Base-by-base conservation (phyloP, 2,329 filamentous ascomycete species). In the Exophiala calicioides region DNA sequence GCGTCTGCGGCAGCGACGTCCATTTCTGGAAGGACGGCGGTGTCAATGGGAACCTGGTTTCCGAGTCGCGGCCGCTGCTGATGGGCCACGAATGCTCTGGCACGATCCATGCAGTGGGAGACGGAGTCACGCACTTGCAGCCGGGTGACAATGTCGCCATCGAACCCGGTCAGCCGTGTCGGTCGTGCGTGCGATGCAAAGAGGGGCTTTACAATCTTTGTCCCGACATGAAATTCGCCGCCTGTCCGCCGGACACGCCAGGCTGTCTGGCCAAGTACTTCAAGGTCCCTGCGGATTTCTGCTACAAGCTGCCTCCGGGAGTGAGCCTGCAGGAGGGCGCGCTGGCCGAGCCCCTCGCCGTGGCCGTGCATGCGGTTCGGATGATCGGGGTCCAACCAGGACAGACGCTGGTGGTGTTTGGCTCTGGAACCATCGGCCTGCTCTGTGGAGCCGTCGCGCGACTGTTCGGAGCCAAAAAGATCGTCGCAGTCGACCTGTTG, bases 401-500 rank as follows among this genome's bases (percentile, higher is more conserved):
- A 0, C 60, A 72, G 38, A 58, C 40, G 13, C 65, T 72, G 42
- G 61, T 70, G 13, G 52, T 72, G 15, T 62, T 71, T 35, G 68
- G 69, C 4, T 53, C 67, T 4, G 68, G 69, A n/a, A 70, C 69
- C 15, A 81, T 81, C 27, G 78, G 78, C 21, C 69, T 80, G 30
- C 77, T 76, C 5, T 79, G 79, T 59, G 75, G 75, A 6, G 76
- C 76, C 4, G 82, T 84, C 72, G 80, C 81, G 3, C 69, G 77
- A 20, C 76, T 80, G 57, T 77, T 79, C 8, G 81, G 80, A 19
- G 82, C 80, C 51, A 74, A 74, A 1, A 69, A 73, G 24, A 75
- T 85, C 18, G 80, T 78, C 3, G 80, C 82, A 31, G 75, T 78
- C 10, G 82, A 85, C 57, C 68, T 85, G 8, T 78, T 82, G 50